These are phyloP conservation scores for Xeromyces bisporus DNA, from an alignment of 495 filamentous ascomycete genomes.

Conservation along the genomic window DNA sequence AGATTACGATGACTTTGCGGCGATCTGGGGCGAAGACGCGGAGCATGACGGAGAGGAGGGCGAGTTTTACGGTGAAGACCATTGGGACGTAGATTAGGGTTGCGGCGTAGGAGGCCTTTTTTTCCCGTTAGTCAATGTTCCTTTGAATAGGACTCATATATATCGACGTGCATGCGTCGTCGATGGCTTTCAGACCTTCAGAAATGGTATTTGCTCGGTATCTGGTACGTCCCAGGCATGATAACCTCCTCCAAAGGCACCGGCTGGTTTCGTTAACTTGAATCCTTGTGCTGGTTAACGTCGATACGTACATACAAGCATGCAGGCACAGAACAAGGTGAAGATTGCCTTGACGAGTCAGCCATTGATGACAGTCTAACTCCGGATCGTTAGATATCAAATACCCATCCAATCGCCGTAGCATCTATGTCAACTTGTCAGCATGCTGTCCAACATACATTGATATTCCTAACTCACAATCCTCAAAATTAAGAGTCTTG, in stretches of 20 bases:
- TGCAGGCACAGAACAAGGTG: background rate
- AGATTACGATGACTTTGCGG: conserved; percentile 23
- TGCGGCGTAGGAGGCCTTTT: conserved; percentile 21
- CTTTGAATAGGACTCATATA: conserved; percentile 1
- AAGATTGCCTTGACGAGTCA: background rate
- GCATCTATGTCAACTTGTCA: conserved; percentile 13
- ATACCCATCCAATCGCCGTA: conserved; percentile 20
- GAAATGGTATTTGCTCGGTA: conserved; percentile 10
- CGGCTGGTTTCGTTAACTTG: conserved; percentile 9
- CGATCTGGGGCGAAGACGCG: conserved; percentile 30
- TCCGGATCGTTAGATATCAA: background rate
- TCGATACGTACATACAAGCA: background rate
- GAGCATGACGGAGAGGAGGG: conserved; percentile 30
- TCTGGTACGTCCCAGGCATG: conserved; percentile 12
- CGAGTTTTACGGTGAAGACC: conserved; percentile 28
- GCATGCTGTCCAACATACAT: background rate
- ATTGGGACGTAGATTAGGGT: conserved; percentile 33
- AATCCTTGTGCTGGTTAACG: background rate
- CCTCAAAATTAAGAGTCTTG: conserved; percentile 20
- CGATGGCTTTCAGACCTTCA: conserved; percentile 13
- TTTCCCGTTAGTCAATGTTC: background rate
- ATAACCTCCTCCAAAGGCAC: conserved; percentile 22
- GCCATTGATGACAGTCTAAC: conserved; percentile 16
- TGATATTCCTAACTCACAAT: conserved; percentile 16
- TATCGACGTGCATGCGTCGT: background rate